These are phyloP conservation scores for Paspalum notatum DNA, from an alignment of 176 grass and related monocot genomes.

Conservation along the genomic window DNA sequence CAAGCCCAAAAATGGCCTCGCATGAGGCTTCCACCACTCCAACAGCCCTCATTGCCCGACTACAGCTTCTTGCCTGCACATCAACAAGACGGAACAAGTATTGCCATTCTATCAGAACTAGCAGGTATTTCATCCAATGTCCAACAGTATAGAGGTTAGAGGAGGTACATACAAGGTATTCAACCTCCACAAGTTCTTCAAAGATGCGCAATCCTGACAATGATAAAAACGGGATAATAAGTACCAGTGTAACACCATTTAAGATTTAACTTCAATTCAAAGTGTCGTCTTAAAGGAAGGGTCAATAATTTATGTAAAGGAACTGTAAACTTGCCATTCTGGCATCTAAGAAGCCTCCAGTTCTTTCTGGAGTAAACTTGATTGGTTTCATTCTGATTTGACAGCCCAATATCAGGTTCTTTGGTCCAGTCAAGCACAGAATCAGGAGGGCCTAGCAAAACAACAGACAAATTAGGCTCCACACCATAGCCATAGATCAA, in stretches of 20 bases:
- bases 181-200: conserved; percentile 83
- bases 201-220: conserved; percentile 90
- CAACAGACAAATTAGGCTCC: conserved; percentile 30
- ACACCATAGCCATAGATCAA: background rate
- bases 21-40: conserved; percentile 92
- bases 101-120: conserved; percentile 29
- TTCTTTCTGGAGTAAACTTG: conserved; percentile 76
- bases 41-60: conserved; percentile 91
- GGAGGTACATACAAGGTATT: conserved; percentile 77
- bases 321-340: conserved; percentile 75
- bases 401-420: conserved; percentile 69
- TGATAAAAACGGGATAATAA: conserved; percentile 24
- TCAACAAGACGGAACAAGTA: conserved; percentile 21
- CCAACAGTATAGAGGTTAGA: conserved; percentile 19
- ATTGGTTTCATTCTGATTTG: conserved; percentile 59
- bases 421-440: conserved; percentile 86
- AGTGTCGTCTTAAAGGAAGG: background rate
- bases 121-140: conserved; percentile 21
- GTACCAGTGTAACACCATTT: conserved; percentile 9
- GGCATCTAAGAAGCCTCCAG: conserved; percentile 92
- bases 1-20: conserved; percentile 91
- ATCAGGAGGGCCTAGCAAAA: conserved; percentile 81
- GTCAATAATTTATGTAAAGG: conserved; percentile 1
- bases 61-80: conserved; percentile 90
- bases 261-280: conserved; percentile 8